phyloP scores from a whole-genome alignment of 2,329 filamentous ascomycete species.

The Tympanopsis confertula region DNA sequence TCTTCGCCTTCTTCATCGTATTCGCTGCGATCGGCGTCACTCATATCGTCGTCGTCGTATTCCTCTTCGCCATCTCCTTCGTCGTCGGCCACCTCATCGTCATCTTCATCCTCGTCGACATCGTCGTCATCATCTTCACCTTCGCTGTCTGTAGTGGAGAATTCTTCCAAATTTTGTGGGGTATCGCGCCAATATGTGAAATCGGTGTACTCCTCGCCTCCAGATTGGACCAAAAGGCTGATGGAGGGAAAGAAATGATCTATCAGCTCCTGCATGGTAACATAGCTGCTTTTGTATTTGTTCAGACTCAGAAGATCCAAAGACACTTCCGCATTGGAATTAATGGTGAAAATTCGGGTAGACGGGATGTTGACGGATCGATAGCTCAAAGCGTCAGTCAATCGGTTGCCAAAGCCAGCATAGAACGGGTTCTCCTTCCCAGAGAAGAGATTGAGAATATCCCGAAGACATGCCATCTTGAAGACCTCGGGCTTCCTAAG shows the following conservation, averaged over 20 bases:
- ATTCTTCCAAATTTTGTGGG: constrained; percentile 76
- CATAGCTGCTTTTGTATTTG: constrained; percentile 92
- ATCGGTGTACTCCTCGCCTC: constrained; percentile 90
- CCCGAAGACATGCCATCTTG: constrained; percentile 95
- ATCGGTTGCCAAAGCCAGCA: constrained; percentile 88
- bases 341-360: constrained; percentile 95
- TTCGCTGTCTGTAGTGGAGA: constrained; percentile 69
- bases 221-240: constrained; percentile 72
- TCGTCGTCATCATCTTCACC: constrained; percentile 35
- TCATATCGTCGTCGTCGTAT: constrained; percentile 31
- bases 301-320: constrained; percentile 82
- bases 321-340: constrained; percentile 90
- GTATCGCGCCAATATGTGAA: constrained; percentile 92
- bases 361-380: constrained; percentile 90
- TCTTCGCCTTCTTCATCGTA: constrained; percentile 31
- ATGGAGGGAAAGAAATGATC: constrained; percentile 97
- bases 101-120: constrained; percentile 35
- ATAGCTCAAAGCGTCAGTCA: constrained; percentile 93
- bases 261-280: constrained; percentile 91
- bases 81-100: constrained; percentile 31
- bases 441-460: constrained; percentile 82
- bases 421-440: constrained; percentile 69
- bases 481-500: constrained; percentile 94
- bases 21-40: constrained; percentile 36
- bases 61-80: constrained; percentile 34